Base-by-base conservation (phyloP, 2,329 filamentous ascomycete genomes). In the Fusarium irregulare region DNA sequence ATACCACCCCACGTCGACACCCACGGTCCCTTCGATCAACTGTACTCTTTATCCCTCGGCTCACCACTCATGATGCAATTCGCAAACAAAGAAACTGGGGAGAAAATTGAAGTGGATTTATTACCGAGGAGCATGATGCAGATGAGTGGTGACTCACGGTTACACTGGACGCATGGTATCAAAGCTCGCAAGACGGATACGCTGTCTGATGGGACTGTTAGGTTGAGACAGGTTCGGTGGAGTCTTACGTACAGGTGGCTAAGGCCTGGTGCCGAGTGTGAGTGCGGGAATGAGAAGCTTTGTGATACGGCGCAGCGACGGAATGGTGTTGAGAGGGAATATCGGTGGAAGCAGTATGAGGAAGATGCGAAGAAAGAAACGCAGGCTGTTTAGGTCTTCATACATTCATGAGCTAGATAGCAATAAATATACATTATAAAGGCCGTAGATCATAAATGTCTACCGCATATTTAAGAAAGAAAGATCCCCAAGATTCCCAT, bases 1-100 rank as follows among this genome's bases (percentile, higher is more conserved):
- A 89, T 89, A 69, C 87, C 87, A 12, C 87, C 87, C 1, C 87
- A 89, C 70, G 87, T 87, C 56, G 87, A 89, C 76, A 87, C 87
- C 5, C 87, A 89, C 75, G 77, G 77, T 12, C 77, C 80, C 1
- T 82, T 80, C 32, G 82, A 81, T 59, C 81, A 84, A 69, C 78
- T 85, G 4, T 85, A 85, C 59, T 77, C 81, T 13, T 70, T 85
- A 2, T 84, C 82, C 0, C 78, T 84, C 2, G 83, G 83, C 1
- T 74, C 78, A 0, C 78, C 81, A 0, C 74, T 85, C 2, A 63
- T 80, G n/a, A 85, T 85, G 82, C 79, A 82, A 63, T 85, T 85
- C 44, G 76, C 77, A 9, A 68, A 78, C 14, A 75, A 73, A 2
- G 74, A 69, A 11, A 64, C 71, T 0, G 75, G 68, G 2, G 66